Percentiles rank a stretch among this genome's conserved stretches.
phyloP scores from a whole-genome alignment of 192 early-diverging fungal species.

The Borealophlyctis nickersoniae region DNA sequence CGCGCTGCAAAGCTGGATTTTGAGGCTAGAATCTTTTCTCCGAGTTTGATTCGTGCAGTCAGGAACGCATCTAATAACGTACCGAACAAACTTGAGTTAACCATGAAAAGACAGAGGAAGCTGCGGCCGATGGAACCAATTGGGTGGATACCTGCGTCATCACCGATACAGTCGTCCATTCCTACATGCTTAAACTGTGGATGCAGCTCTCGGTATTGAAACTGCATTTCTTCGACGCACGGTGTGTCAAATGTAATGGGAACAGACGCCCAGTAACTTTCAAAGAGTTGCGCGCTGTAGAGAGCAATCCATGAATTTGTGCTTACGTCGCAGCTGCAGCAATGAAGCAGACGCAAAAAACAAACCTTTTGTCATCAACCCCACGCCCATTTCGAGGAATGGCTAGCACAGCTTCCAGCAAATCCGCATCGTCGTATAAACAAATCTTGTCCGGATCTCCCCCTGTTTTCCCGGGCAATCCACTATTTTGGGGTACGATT shows the following conservation, averaged over 20 bases:
- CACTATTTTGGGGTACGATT: not conserved
- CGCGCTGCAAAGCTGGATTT: constrained; percentile 15
- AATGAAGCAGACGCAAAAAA: constrained; percentile 1
- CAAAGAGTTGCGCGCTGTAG: constrained; percentile 2
- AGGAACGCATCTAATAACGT: constrained; percentile 26
- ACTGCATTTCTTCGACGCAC: constrained; percentile 25
- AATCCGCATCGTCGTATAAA: constrained; percentile 40
- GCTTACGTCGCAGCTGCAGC: not conserved
- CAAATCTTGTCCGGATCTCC: constrained; percentile 22
- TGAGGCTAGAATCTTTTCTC: constrained; percentile 17
- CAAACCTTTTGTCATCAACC: not conserved
- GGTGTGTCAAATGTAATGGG: constrained; percentile 10
- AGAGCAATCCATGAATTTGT: not conserved
- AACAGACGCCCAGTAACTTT: constrained; percentile 25
- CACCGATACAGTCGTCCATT: constrained; percentile 20
- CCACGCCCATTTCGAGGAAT: not conserved
- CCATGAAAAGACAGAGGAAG: not conserved
- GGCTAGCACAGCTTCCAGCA: constrained; percentile 27
- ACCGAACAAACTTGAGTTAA: constrained; percentile 1
- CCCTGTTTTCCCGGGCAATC: not conserved
- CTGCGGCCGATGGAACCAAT: not conserved
- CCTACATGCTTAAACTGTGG: constrained; percentile 27
- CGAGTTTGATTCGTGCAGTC: constrained; percentile 11
- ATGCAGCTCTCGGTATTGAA: constrained; percentile 29
- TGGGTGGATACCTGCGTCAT: constrained; percentile 5